Conservation (phyloP, 1,284 basidiomycete genomes). For the Meripilus lineatus region DNA sequence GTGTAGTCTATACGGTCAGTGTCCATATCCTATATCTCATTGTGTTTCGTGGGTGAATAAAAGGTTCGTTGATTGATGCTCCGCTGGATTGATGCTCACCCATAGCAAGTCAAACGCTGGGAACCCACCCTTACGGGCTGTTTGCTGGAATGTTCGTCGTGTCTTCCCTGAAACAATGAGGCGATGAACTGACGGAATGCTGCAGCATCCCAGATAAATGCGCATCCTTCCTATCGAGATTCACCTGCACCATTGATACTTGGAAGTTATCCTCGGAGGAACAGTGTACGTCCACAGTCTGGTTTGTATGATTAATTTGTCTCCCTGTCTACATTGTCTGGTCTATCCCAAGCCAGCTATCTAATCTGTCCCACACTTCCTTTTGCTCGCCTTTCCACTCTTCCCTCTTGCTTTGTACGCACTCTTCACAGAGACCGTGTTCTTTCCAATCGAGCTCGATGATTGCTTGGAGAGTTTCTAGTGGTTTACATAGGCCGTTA, state of each 20-base stretch:
- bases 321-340: not conserved
- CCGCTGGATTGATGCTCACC: too few relatives aligned
- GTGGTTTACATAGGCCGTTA: slow-evolving; percentile 51
- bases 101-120: too few relatives aligned
- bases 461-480: slow-evolving; percentile 59
- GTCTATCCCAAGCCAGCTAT: slow-evolving; percentile 42
- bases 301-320: too few relatives aligned
- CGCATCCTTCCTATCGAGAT: too few relatives aligned
- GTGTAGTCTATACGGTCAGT: slow-evolving; percentile 24
- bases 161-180: too few relatives aligned
- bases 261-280: too few relatives aligned
- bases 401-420: slow-evolving; percentile 50
- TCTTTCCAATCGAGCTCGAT: slow-evolving; percentile 52
- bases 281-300: too few relatives aligned
- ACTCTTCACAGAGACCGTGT: slow-evolving; percentile 53
- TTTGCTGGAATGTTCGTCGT: too few relatives aligned
- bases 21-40: slow-evolving; percentile 11
- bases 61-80: slow-evolving; percentile 20
- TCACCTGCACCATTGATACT: too few relatives aligned
- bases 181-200: too few relatives aligned
- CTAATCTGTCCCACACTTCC: slow-evolving; percentile 55
- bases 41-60: slow-evolving; percentile 11
- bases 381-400: slow-evolving; percentile 65
- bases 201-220: too few relatives aligned
- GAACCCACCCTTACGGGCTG: too few relatives aligned